These are phyloP conservation scores for Cercospora citrullina DNA, from an alignment of 2,329 filamentous ascomycete genomes.

Conservation along the genomic window DNA sequence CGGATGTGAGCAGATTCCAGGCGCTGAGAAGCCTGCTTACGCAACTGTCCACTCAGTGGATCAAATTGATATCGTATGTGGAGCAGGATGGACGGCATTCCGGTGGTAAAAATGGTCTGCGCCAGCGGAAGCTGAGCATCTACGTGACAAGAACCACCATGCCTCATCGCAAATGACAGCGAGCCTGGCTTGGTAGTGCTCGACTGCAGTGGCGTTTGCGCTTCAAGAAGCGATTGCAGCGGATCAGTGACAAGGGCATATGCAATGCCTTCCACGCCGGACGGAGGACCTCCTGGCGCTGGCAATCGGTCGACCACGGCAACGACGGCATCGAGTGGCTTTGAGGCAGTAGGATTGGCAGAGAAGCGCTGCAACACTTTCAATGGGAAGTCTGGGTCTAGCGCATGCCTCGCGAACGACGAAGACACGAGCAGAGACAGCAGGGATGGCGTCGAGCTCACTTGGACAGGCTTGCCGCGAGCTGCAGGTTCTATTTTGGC, in stretches of 20 bases:
- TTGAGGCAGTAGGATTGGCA: slow-evolving; percentile 13
- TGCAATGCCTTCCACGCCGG: slow-evolving; percentile 35
- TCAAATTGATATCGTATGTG: slow-evolving; percentile 30
- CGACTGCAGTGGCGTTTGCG: slow-evolving; percentile 20
- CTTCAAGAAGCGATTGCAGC: slow-evolving; percentile 5
- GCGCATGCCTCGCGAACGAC: slow-evolving; percentile 31
- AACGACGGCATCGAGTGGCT: slow-evolving; percentile 29
- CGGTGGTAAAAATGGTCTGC: slow-evolving; percentile 76
- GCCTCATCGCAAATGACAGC: slow-evolving; percentile 27
- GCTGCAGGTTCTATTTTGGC: slow-evolving; percentile 20
- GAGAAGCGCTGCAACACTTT: slow-evolving; percentile 23
- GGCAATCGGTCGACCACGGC: slow-evolving; percentile 38
- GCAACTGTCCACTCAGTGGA: slow-evolving; percentile 15
- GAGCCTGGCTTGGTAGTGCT: slow-evolving; percentile 35
- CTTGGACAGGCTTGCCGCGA: slow-evolving; percentile 3
- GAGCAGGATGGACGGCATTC: slow-evolving; percentile 59
- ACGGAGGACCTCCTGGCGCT: neutral
- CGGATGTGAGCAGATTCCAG: slow-evolving; percentile 29
- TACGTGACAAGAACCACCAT: slow-evolving; percentile 3
- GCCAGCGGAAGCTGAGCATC: slow-evolving; percentile 61
- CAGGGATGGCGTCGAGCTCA: slow-evolving; percentile 16
- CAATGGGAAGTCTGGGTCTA: slow-evolving; percentile 24
- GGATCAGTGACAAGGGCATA: slow-evolving; percentile 30
- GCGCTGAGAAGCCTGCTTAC: slow-evolving; percentile 15
- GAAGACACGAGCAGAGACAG: slow-evolving; percentile 30